Base-by-base conservation (phyloP, 2,329 filamentous ascomycete genomes). In the Pseudopithomyces chartarum region DNA sequence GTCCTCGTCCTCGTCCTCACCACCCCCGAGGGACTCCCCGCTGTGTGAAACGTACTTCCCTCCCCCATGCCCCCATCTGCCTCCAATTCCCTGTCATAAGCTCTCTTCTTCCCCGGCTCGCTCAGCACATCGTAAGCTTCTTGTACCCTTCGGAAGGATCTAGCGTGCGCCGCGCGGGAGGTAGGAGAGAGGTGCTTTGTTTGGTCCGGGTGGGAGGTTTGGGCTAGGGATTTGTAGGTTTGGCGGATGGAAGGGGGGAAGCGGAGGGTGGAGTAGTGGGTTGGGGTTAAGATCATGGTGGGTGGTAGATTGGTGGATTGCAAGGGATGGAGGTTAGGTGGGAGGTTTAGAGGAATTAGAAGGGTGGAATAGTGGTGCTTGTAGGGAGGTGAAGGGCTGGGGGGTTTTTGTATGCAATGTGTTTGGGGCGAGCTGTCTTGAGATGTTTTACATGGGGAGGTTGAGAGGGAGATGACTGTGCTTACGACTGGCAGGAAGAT, bases 111-210 rank as follows among this genome's bases (percentile, higher is more conserved):
- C 6, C 46, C 44, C 8, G 62, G 48, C 19, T 58, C 58, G 2
- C 44, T 20, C 20, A 69, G 55, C 10, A 70, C 60, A 48, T 61
- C 58, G 51, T 61, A 64, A 11, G 65, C 63, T 40, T 61, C 54
- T 33, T 67, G 62, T 3, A 66, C 26, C 2, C 56, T 11, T 1
- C 42, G 46, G 38, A 64, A 62, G 4, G 39, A 53, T 8, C 54
- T 36, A 26, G 58, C 54, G 49, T 59, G 56, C 11, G 32, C 22
- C 6, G 55, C 54, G n/a, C 60, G 58, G 23, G 61, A 59, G 12
- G 33, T 36, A 19, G 58, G 46, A 19, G 56, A 5, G 13, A 62
- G 46, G n/a, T 62, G 42, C 3, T 57, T 8, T 2, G 46, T 63
- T 39, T 65, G 62, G 20, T 65, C 56, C 2, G 62, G 61, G 49